Percentiles rank a stretch among this genome's conserved stretches.
Conservation (phyloP, 768 basidiomycete genomes). For the Collybiopsis confluens region DNA sequence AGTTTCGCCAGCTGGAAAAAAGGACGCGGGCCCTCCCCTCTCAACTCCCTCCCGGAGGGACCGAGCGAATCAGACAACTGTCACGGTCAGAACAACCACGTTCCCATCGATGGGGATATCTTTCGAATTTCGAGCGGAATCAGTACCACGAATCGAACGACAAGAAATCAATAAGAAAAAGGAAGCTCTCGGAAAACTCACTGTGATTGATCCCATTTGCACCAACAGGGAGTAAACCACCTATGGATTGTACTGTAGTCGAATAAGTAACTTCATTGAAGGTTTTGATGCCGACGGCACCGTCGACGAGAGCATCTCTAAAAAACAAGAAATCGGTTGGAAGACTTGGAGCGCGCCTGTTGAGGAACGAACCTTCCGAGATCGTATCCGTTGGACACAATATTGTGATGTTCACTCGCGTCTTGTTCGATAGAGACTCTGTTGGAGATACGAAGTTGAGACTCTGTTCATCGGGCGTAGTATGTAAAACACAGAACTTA, state of each 20-base stretch:
- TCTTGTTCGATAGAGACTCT: conserved; percentile 18
- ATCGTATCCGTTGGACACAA: conserved; percentile 55
- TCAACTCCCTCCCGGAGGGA: too few species aligned
- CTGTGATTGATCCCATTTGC: conserved; percentile 46
- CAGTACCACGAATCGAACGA: too few species aligned
- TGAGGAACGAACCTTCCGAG: conserved; percentile 26
- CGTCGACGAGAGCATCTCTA: conserved; percentile 30
- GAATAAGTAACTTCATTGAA: conserved; percentile 33
- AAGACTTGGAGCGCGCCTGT: background rate
- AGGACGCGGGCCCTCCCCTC: too few species aligned
- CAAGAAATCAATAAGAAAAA: background rate
- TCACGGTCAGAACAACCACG: conserved; percentile 46
- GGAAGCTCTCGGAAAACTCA: conserved; percentile 16
- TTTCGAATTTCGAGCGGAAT: conserved; percentile 14
- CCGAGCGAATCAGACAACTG: too few species aligned
- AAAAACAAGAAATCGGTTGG: background rate
- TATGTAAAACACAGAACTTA: conserved; percentile 41
- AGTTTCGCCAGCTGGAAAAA: too few species aligned
- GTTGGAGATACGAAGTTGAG: too few species aligned
- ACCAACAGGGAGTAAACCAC: conserved; percentile 39
- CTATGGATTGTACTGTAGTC: conserved; percentile 33
- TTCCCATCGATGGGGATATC: conserved; percentile 48
- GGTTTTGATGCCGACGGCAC: conserved; percentile 28
- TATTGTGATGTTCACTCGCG: conserved; percentile 39
- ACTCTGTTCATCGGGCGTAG: too few species aligned